Evolutionary conservation across 108 stramenopile species (phyloP), one percentile per base, ranked within the genome.

Genomic region (Aurantiochytrium sp.): DNA sequence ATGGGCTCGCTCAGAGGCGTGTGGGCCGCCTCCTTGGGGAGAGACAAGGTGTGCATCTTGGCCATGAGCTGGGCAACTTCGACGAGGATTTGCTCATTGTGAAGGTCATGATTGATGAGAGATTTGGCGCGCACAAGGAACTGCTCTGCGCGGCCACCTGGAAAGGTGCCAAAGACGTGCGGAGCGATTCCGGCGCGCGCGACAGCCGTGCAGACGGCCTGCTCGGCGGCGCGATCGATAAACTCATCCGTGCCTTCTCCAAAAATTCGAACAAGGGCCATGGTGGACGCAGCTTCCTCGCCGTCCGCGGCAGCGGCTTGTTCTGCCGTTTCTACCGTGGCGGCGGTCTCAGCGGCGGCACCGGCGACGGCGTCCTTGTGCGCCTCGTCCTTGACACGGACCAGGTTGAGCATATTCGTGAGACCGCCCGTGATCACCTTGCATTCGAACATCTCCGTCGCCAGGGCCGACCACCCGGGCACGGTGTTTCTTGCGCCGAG

Each of bases 181-280:
- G 76, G 76, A 12, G 76, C 76, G 51, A 83, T 83, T 6, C 76
- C 76, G 51, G 76, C 51, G 49, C 51, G n/a, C n/a, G 76, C 45
- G 12, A 83, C 51, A 6, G 51, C 76, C 10, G 8, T 23, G 5
- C 76, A 83, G 6, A 83, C 76, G 23, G n/a, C 76, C 76, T 53
- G 19, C 28, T 83, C 76, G 51, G 25, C 45, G n/a, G 45, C 76
- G n/a, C 76, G 76, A 45, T 83, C 76, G 76, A 83, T 83, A 23
- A 83, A 83, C 49, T 83, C 76, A 45, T 83, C 76, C n/a, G 76
- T 83, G n/a, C 76, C 76, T 18, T 47, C 51, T 4, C 76, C 76
- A 53, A 83, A 83, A 6, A 35, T 83, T 6, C 76, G 76, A 12
- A 83, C 51, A 8, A 83, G 51, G 0, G 76, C 76, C 76, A 53